These are phyloP conservation scores for Xylona heveae DNA, from an alignment of 495 filamentous ascomycete species.

Conservation along the genomic window DNA sequence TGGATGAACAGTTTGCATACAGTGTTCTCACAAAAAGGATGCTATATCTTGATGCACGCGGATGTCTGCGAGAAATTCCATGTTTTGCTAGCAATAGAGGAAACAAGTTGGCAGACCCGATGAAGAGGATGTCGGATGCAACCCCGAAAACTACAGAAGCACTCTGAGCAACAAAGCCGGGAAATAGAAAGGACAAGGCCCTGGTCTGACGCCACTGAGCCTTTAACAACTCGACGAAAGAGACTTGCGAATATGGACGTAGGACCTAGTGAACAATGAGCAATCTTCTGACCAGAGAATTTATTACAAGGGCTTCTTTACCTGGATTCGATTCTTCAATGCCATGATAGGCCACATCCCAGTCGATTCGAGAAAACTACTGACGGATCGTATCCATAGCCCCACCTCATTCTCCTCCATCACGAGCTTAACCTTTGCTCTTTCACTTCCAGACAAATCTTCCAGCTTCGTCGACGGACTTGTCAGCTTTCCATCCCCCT, in stretches of 20 bases:
- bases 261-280: slow-evolving; percentile 19
- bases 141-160: too few species aligned
- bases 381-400: slow-evolving; percentile 22
- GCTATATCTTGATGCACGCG: too few species aligned
- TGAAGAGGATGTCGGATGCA: too few species aligned
- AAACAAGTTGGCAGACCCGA: too few species aligned
- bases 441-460: slow-evolving; percentile 11
- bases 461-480: slow-evolving; percentile 4
- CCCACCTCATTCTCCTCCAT: slow-evolving; percentile 28
- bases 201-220: slow-evolving; percentile 18
- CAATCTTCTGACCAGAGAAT: neutral
- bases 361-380: slow-evolving; percentile 21
- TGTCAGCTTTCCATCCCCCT: slow-evolving; percentile 15
- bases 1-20: too few species aligned
- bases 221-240: slow-evolving; percentile 18
- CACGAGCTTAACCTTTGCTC: slow-evolving; percentile 21
- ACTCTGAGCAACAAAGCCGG: slow-evolving; percentile 23
- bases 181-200: slow-evolving; percentile 20
- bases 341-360: slow-evolving; percentile 22
- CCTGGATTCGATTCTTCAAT: slow-evolving; percentile 25
- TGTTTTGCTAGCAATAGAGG: too few species aligned
- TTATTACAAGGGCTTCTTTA: slow-evolving; percentile 7
- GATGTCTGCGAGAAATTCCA: too few species aligned
- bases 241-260: slow-evolving; percentile 19
- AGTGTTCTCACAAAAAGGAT: too few species aligned